phyloP scores from a whole-genome alignment of 2,329 filamentous ascomycete genomes.

The Neopestalotiopsis rosae region DNA sequence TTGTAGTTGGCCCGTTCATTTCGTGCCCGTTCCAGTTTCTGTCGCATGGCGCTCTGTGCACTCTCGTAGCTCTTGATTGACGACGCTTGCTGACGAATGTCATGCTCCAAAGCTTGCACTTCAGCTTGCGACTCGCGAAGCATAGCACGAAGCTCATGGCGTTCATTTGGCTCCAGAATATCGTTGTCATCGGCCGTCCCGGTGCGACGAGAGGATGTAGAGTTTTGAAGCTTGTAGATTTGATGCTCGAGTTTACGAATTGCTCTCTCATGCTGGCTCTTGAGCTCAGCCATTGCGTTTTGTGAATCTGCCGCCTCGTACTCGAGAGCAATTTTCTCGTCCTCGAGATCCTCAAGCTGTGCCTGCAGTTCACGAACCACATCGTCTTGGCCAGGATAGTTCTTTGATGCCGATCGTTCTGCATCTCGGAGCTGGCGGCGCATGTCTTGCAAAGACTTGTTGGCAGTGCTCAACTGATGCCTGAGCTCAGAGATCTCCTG shows the following conservation, averaged over 20 bases:
- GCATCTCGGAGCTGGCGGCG: constrained; percentile 55
- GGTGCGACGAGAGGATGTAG: constrained; percentile 30
- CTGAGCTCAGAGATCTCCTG: constrained; percentile 61
- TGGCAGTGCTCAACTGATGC: constrained; percentile 29
- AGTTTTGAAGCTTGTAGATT: constrained; percentile 36
- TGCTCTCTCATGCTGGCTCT: constrained; percentile 56
- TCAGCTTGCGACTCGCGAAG: constrained; percentile 68
- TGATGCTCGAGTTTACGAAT: constrained; percentile 30
- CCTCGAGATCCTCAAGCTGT: constrained; percentile 69
- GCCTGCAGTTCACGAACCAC: constrained; percentile 64
- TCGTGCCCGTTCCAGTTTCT: constrained; percentile 73
- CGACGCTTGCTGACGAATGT: constrained; percentile 72
- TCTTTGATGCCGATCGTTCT: constrained; percentile 39
- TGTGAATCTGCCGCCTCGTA: constrained; percentile 62
- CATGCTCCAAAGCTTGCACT: constrained; percentile 72
- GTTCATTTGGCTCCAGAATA: constrained; percentile 51
- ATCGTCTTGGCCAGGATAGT: constrained; percentile 40
- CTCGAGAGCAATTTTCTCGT: constrained; percentile 62
- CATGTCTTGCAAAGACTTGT: constrained; percentile 55
- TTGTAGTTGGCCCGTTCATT: constrained; percentile 66
- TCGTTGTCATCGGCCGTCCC: constrained; percentile 31
- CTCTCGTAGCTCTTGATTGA: constrained; percentile 62
- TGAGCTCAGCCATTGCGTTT: constrained; percentile 55
- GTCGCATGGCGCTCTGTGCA: constrained; percentile 64
- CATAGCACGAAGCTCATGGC: constrained; percentile 64